phyloP scores from a whole-genome alignment of 805 yeast genomes.

The Limtongia smithiae region DNA sequence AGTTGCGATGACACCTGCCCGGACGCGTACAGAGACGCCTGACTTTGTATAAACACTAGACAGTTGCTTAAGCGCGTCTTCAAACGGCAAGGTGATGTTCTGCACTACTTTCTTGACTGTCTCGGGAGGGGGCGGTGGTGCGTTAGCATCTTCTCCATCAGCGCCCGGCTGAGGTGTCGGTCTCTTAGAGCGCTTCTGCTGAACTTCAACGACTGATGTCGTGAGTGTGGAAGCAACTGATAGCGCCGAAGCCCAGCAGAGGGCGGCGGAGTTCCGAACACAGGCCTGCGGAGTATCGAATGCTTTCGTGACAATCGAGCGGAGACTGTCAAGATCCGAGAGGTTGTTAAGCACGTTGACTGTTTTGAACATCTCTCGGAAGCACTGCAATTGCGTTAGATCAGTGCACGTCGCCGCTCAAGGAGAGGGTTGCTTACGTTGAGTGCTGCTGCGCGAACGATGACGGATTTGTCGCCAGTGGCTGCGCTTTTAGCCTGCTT shows the following conservation, averaged over 20 bases:
- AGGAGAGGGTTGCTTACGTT: conserved; percentile 31
- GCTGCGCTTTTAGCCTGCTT: conserved; percentile 34
- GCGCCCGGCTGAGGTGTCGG: conserved; percentile 19
- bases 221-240: conserved; percentile 15
- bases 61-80: conserved; percentile 29
- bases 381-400: conserved; percentile 1
- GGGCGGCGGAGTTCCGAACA: conserved; percentile 27
- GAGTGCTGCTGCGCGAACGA: conserved; percentile 36
- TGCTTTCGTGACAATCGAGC: conserved; percentile 17
- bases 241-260: conserved; percentile 33
- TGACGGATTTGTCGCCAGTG: conserved; percentile 33
- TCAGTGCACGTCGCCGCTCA: background rate
- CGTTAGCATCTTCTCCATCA: conserved; percentile 13
- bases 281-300: conserved; percentile 19
- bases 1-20: conserved; percentile 33
- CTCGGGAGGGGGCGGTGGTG: conserved; percentile 19
- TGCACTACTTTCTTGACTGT: conserved; percentile 21
- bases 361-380: conserved; percentile 20
- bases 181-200: conserved; percentile 25
- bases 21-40: conserved; percentile 23
- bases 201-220: conserved; percentile 23
- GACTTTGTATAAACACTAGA: conserved; percentile 26
- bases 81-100: conserved; percentile 24
- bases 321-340: conserved; percentile 20
- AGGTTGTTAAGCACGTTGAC: conserved; percentile 29